Evolutionary conservation across 495 filamentous ascomycete species (phyloP), one percentile per base, ranked within the genome.

Genomic region (Letharia lupina): DNA sequence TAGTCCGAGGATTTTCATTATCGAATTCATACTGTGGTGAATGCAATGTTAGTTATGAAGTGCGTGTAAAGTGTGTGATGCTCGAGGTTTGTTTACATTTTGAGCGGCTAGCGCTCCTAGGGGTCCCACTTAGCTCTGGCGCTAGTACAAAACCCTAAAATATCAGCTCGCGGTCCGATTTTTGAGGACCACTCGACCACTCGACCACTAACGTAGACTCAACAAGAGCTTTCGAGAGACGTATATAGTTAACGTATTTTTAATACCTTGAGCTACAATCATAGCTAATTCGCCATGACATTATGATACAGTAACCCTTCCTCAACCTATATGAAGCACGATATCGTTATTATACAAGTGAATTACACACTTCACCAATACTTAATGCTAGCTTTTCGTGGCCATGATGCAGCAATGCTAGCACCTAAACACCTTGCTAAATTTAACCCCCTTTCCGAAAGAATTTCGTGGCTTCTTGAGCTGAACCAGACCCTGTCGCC

Each of bases 71-170:
- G 31, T 23, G 16, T 58, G 42, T 44, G 41, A 65, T 59, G 63
- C 39, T 60, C 41, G 57, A 58, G 63, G 54, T 65, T 65, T 65
- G 63, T 65, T 65, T 65, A 65, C 63, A 39, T 60, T 47, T 59
- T 35, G 41, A 60, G 42, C 33, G 42, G 56, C 42, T 45, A 41
- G 40, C 37, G 42, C n/a, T 28, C 7, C 20, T 59, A 59, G 40
- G 16, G 52, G 40, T 6, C 28, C 20, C 11, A 42, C 63, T 63
- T 47, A 65, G 40, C 0, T 40, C 54, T 56, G 63, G 63, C 63
- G 52, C 63, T 65, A 65, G 23, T 33, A 18, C 13, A 13, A 28
- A 28, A 28, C 28, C 48, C 9, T 13, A 9, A 39, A 4, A 1
- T 8, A 39, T 44, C 13, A 44, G 42, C 42, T 44, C 42, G 42